Conservation (phyloP, 352 stramenopile species). For the Phytophthora chlamydospora region DNA sequence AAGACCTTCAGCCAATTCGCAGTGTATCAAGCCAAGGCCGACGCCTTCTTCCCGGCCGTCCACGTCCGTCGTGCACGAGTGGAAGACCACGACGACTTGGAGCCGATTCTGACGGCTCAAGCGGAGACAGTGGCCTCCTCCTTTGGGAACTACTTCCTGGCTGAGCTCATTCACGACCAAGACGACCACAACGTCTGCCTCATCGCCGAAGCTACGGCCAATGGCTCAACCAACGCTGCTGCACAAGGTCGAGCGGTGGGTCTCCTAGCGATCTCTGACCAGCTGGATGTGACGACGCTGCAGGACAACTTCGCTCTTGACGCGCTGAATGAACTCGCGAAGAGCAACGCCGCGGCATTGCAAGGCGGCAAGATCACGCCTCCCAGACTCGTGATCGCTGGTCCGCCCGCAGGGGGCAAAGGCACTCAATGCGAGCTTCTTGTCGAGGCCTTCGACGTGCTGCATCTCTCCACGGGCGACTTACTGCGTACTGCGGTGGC, state of each 20-base stretch:
- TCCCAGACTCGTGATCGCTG: slow-evolving; percentile 84
- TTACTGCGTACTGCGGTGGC: slow-evolving; percentile 90
- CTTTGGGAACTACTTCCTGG: slow-evolving; percentile 94
- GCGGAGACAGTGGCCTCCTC: slow-evolving; percentile 63
- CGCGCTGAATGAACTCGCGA: slow-evolving; percentile 79
- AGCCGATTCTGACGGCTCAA: slow-evolving; percentile 69
- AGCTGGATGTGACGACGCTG: slow-evolving; percentile 84
- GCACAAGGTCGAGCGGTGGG: slow-evolving; percentile 63
- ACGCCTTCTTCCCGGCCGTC: slow-evolving; percentile 47
- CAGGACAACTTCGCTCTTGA: slow-evolving; percentile 87
- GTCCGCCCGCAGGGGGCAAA: slow-evolving; percentile 93
- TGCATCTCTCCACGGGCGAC: slow-evolving; percentile 94
- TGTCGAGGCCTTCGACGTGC: slow-evolving; percentile 83
- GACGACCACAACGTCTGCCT: slow-evolving; percentile 86
- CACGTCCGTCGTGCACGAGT: slow-evolving; percentile 72
- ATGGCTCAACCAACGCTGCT: slow-evolving; percentile 20
- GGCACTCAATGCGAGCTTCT: slow-evolving; percentile 95
- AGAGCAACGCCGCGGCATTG: slow-evolving; percentile 28
- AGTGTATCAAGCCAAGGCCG: slow-evolving; percentile 53
- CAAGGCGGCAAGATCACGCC: slow-evolving; percentile 40
- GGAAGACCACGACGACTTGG: slow-evolving; percentile 84
- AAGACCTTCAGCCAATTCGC: slow-evolving; percentile 49
- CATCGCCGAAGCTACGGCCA: slow-evolving; percentile 54
- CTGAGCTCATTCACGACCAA: slow-evolving; percentile 91
- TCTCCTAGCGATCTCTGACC: slow-evolving; percentile 81